Base-by-base conservation (phyloP, 2,329 filamentous ascomycete species). In the Phaeophleospora eucalypticola region DNA sequence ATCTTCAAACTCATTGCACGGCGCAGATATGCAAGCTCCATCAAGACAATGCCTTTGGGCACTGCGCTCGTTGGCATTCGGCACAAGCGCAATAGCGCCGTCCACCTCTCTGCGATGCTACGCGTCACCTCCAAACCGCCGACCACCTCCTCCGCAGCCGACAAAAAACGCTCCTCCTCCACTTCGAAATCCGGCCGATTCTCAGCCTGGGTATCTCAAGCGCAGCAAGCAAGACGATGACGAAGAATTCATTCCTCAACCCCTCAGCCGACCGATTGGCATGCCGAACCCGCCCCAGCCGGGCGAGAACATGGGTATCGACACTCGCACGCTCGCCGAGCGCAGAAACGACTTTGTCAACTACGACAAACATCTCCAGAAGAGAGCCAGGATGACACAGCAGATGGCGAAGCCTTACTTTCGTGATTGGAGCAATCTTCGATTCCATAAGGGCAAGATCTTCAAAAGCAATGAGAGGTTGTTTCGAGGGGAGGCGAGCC, bases 341-440 rank as follows among this genome's bases (percentile, higher is more conserved):
- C 80, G 82, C 41, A 78, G 83, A 34, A 82, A 87, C 54, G 89
- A 95, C 64, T 89, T 95, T 64, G 82, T 87, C 54, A 76, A 93
- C 68, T 90, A 87, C 62, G 84, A 93, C 48, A 90, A 88, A 67
- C 90, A 97, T 65, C 70, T 96, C 6, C 76, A 80, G 54, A 80
- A 83, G 56, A 81, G 91, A 54, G 79, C 87, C 58, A 77, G 88
- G 64, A 74, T 97, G 86, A 65, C 87, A 36, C 78, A 80, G 57
- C 82, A 89, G 66, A 84, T 94, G 63, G 75, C 84, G 16, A 87
- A 87, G 48, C 90, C 91, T 2, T 98, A 98, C 70, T 98, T 95
- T 73, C 86, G 89, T 67, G 91, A 98, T 76, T 96, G 89, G 86
- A 81, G 81, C 49, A 93, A 94, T 70, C 80, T 96, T 68, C 76